Evolutionary conservation across 176 grass and related monocot genomes (phyloP), one percentile per base, ranked within the genome.

Genomic region (Hsuehochloa calcarea): DNA sequence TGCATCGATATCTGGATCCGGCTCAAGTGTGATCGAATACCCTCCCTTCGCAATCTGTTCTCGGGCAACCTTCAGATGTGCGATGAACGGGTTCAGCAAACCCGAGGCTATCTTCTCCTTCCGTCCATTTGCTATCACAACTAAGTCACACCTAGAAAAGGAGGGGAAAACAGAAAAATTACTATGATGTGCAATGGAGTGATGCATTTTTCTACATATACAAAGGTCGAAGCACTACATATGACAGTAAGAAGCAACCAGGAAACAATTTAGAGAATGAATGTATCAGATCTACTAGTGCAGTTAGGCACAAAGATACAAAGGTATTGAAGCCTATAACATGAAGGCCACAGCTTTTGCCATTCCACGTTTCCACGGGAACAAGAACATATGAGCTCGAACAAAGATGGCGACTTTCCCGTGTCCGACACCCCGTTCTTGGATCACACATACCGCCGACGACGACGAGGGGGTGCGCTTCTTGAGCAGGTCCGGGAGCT

Each of bases 41-140:
- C 96, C 93, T 46, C 96, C 93, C 70, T 94, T 99, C 14, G 81
- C 85, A 72, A 99, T 99, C 79, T 99, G 93, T 64, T 99, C 93
- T 78, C 94, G 93, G 10, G 96, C 96, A 55, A 77, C 81, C 84
- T 94, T 96, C 66, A 99, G 87, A 85, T 99, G 96, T 0, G 90
- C 86, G 6, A 99, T 51, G 59, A 99, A 99, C 4, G 96, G 96
- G 56, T 93, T 96, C 31, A 99, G 87, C 68, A 99, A 84, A 63
- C 96, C 93, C 1, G 96, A 99, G 46, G 91, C 96, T 50, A 99
- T 81, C 74, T 99, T 99, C 86, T 99, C 96, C 20, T 88, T 89
- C 20, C 75, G 81, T 25, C 93, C 93, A 85, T 96, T 92, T 0
- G 93, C 91, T 78, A 87, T 38, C 65, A 96, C 86, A 17, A 99